Evolutionary conservation across 108 stramenopile genomes (phyloP), one percentile per base, ranked within the genome.

Genomic region (Schizochytrium sp.): DNA sequence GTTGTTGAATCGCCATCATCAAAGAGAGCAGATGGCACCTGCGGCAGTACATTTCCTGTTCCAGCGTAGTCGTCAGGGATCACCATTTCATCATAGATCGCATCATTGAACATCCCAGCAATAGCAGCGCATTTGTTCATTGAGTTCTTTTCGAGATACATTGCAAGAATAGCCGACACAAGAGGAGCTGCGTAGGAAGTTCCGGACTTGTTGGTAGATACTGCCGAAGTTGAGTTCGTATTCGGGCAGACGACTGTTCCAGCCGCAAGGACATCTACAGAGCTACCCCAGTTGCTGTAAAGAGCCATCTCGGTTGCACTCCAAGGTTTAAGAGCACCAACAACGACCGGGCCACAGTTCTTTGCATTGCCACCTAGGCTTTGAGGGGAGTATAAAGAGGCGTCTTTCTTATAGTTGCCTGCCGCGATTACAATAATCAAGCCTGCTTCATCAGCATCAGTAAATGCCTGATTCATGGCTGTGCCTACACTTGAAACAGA

Each of bases 401-500:
- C 91, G 5, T 91, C 76, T 2, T 3, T 15, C 10, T 55, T 46
- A 3, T 60, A 64, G 89, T 91, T 91, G 3, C 91, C 91, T 45
- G 91, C 91, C 3, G 91, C 88, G 8, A 91, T 47, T 0, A 91
- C 91, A 38, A 44, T 17, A 4, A 83, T 40, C 5, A 89, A 4
- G 42, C 88, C 91, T 7, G 17, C 88, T 7, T 72, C n/a, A 45
- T 4, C 4, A 15, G 46, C 41, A 44, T 59, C 53, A 17, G 76
- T 28, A 17, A 89, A 49, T 0, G 89, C 59, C 15, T 89, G 41
- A 73, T 89, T 19, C 2, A 87, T 5, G 42, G 72, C 10, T 40
- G 46, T 28, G 5, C 53, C 49, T 42, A n/a, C 17, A 19, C 55
- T 19, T 3, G 88, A 88, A 17, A 89, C n/a, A 4, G 91, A 91